Evolutionary conservation across 2,329 filamentous ascomycete species (phyloP), one percentile per base, ranked within the genome.

Genomic region (Nemania diffusa): DNA sequence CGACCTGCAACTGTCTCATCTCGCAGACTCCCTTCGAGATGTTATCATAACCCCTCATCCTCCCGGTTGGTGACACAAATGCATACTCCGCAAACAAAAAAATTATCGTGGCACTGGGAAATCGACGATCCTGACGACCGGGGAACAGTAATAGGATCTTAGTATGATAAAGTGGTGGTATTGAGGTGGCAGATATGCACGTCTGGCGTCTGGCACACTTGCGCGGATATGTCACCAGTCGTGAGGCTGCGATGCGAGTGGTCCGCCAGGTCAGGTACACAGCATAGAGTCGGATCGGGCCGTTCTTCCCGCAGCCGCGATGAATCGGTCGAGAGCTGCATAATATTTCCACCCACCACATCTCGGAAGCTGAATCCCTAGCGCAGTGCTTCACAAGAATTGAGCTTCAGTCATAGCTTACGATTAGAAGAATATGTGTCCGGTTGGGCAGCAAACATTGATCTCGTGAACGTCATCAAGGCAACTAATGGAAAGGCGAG

Each of bases 401-500:
- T 32, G 17, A 63, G 32, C 24, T 20, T 24, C 24, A 40, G 40
- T 44, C 53, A 44, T 52, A 20, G 13, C 15, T 26, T 8, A n/a
- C 27, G 20, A 37, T 13, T 34, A 17, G 24, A 34, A 6, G 13
- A n/a, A 27, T 11, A 46, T 26, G 15, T 17, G 37, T 9, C 7
- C 7, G 37, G 34, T 62, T 26, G 40, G 60, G 42, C 24, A 56
- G 27, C 26, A 37, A 53, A 20, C 13, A n/a, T n/a, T n/a, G n/a
- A n/a, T 20, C 13, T 1, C 37, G 40, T 13, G 29, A 1, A 20
- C 26, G n/a, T 48, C 26, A 46, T 46, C 24, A 9, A 11, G 37
- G 9, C 15, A 46, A 13, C 26, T n/a, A 26, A 32, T 20, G 11
- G 7, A n/a, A 32, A 46, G 17, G 29, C 20, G 8, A 1, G 8